A percentile compares a stretch with the other conserved stretches of the same genome.
These are phyloP conservation scores for Phaffia tasmanica DNA, from an alignment of 768 basidiomycete genomes.

Conservation along the genomic window DNA sequence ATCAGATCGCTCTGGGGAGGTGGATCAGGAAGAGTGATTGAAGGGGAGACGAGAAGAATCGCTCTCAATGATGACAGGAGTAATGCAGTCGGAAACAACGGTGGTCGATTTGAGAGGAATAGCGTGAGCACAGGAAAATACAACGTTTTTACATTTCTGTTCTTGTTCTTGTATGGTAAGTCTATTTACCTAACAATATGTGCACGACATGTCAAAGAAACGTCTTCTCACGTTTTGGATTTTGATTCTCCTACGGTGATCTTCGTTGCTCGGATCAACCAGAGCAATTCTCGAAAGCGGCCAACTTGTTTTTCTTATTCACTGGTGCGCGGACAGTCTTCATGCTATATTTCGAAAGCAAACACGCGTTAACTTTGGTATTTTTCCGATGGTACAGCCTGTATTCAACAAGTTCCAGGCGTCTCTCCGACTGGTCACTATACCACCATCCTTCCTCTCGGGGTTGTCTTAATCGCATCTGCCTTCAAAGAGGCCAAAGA, in stretches of 20 bases:
- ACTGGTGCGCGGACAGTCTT: constrained; percentile 42
- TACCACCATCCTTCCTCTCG: constrained; percentile 87
- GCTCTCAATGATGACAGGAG: constrained; percentile 64
- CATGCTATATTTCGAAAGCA: neutral
- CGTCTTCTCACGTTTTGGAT: constrained; percentile 23
- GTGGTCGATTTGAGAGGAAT: constrained; percentile 61
- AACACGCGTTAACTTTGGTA: neutral
- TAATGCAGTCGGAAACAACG: constrained; percentile 38
- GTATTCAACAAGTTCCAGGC: constrained; percentile 93
- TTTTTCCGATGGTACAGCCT: constrained; percentile 42
- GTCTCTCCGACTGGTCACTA: constrained; percentile 92
- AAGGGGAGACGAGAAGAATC: constrained; percentile 48
- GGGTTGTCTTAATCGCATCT: constrained; percentile 76
- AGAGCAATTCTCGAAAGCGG: constrained; percentile 99
- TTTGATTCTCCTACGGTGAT: neutral
- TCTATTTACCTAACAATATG: constrained; percentile 20
- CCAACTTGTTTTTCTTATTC: constrained; percentile 96
- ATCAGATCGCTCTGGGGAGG: constrained; percentile 21
- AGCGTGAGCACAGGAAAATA: constrained; percentile 92
- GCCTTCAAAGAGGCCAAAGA: constrained; percentile 94
- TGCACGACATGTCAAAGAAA: constrained; percentile 27
- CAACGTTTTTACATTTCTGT: constrained; percentile 70
- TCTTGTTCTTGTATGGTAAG: constrained; percentile 85
- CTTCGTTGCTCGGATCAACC: constrained; percentile 13
- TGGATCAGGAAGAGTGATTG: constrained; percentile 27